Evolutionary conservation across 352 stramenopile genomes (phyloP).

Genomic region (Pythium utonaiense): DNA sequence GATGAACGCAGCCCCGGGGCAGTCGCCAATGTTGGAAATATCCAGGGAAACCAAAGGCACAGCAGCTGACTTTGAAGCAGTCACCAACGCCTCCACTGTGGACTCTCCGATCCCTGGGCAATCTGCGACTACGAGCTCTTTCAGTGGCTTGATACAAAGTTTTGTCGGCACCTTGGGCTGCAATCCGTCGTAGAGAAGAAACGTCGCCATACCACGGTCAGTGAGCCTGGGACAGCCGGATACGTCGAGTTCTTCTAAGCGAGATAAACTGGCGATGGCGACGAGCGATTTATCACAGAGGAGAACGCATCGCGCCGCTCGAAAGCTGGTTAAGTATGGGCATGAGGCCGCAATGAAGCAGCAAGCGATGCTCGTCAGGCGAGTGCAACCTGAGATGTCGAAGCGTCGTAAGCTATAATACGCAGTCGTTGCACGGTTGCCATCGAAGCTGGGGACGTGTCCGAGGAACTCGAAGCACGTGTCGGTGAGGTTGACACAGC

Average conservation of each 20-base stretch:
- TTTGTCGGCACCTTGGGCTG: neutral
- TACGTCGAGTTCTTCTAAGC: slow-evolving; percentile 55
- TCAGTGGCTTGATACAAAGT: slow-evolving; percentile 10
- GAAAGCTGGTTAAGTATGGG: slow-evolving; percentile 47
- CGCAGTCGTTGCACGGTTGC: slow-evolving; percentile 34
- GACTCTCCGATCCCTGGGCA: neutral
- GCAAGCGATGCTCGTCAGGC: slow-evolving; percentile 51
- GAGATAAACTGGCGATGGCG: slow-evolving; percentile 42
- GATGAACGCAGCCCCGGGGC: slow-evolving; percentile 27
- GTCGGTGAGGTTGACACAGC: slow-evolving; percentile 48
- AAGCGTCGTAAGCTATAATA: slow-evolving; percentile 44
- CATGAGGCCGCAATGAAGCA: slow-evolving; percentile 61
- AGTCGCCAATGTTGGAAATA: slow-evolving; percentile 29
- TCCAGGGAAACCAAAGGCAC: slow-evolving; percentile 28
- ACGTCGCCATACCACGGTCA: slow-evolving; percentile 38
- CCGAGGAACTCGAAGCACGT: slow-evolving; percentile 51
- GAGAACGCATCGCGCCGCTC: slow-evolving; percentile 32
- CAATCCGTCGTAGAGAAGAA: slow-evolving; percentile 38
- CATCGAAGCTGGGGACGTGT: slow-evolving; percentile 50
- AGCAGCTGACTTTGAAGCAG: neutral
- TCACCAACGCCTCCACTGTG: slow-evolving; percentile 14
- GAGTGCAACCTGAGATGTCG: slow-evolving; percentile 52
- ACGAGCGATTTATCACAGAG: slow-evolving; percentile 61
- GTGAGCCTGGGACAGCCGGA: slow-evolving; percentile 42
- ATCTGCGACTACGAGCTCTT: neutral